Percentiles rank a stretch among this genome's conserved stretches.
These are phyloP conservation scores for Apostasia shenzhenica DNA, from an alignment of 106 monocot species.

Conservation along the genomic window DNA sequence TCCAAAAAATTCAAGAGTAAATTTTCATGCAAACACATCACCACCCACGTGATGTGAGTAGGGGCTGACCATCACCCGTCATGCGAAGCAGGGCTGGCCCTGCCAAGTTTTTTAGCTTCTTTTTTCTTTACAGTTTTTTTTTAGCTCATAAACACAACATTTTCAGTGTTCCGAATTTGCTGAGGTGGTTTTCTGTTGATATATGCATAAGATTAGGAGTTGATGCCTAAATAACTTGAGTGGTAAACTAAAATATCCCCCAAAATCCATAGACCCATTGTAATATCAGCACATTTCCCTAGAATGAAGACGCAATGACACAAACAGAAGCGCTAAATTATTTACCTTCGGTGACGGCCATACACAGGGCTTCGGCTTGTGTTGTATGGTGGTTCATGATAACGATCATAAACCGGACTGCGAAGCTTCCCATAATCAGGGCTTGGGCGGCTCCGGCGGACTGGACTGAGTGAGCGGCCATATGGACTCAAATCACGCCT, in stretches of 20 bases:
- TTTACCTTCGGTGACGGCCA: constrained; percentile 56
- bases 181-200: no score
- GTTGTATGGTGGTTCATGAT: constrained; percentile 23
- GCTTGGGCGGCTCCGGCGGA: constrained; percentile 34
- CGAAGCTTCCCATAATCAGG: constrained; percentile 48
- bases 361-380: constrained; percentile 56
- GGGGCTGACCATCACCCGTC: no score
- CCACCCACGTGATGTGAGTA: no score
- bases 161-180: no score
- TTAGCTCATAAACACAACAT: no score
- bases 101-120: no score
- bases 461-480: constrained; percentile 64
- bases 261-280: background rate
- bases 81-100: no score
- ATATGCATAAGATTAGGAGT: no score
- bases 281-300: background rate
- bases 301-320: background rate
- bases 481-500: constrained; percentile 43
- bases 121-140: no score
- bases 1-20: no score
- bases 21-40: no score
- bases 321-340: background rate
- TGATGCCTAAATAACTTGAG: background rate
- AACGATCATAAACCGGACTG: constrained; percentile 48
- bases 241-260: background rate